These are phyloP conservation scores for Cyathus striatus DNA, from an alignment of 768 basidiomycete genomes.

Conservation along the genomic window DNA sequence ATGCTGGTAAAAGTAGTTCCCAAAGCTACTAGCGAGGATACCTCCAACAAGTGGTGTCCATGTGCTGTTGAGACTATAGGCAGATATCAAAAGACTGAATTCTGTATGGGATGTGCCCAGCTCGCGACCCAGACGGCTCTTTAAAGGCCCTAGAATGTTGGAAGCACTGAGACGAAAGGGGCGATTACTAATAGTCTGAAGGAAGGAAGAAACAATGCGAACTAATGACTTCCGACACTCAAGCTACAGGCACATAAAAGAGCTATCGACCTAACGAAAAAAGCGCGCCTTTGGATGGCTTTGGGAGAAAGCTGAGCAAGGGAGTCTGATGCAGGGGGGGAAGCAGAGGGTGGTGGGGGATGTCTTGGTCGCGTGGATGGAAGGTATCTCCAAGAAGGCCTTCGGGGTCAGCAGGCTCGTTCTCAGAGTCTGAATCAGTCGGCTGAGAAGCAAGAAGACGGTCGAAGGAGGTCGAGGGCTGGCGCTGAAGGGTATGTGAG, in stretches of 20 bases:
- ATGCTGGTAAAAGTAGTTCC: conserved; percentile 70
- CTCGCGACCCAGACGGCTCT: conserved; percentile 62
- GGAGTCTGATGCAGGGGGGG: not conserved
- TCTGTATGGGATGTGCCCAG: conserved; percentile 74
- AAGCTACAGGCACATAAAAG: conserved; percentile 69
- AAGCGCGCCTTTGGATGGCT: conserved; percentile 22
- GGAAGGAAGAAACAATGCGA: conserved; percentile 14
- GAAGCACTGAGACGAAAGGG: conserved; percentile 40
- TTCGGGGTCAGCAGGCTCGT: conserved; percentile 14
- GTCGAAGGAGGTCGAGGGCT: conserved; percentile 11
- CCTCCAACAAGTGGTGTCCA: conserved; percentile 79
- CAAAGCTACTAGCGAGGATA: conserved; percentile 61
- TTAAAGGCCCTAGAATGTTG: conserved; percentile 75
- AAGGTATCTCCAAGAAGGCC: conserved; percentile 13
- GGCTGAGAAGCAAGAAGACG: not conserved
- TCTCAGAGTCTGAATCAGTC: conserved; percentile 13
- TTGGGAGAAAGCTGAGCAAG: not conserved
- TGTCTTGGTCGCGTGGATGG: conserved; percentile 3
- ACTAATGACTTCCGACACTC: conserved; percentile 79
- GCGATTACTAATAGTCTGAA: not conserved
- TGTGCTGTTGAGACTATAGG: conserved; percentile 67
- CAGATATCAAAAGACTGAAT: conserved; percentile 73
- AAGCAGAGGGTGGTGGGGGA: not conserved
- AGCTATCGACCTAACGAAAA: conserved; percentile 53
- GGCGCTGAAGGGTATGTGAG: not conserved